These are phyloP conservation scores for Pyricularia pennisetigena DNA, from an alignment of 2,329 filamentous ascomycete species.

Conservation along the genomic window DNA sequence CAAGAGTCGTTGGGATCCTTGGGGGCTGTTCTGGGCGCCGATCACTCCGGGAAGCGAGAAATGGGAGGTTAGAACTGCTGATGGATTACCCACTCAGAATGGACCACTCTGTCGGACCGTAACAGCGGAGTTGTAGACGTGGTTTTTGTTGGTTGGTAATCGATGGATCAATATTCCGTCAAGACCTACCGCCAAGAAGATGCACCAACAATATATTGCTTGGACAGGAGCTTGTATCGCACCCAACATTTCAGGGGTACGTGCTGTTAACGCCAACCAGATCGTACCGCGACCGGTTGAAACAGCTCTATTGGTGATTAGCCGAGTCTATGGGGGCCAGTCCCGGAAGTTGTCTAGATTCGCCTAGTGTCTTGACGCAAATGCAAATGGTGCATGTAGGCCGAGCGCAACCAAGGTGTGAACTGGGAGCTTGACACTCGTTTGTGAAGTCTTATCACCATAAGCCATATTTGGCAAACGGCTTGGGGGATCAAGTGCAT, in stretches of 20 bases:
- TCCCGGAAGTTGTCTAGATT: not conserved
- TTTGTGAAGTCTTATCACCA: not conserved
- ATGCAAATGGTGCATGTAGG: not conserved
- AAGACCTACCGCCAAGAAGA: not conserved
- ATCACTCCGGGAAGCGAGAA: slow-evolving; percentile 29
- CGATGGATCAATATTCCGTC: not conserved
- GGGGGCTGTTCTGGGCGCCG: slow-evolving; percentile 17
- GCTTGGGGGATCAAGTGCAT: not conserved
- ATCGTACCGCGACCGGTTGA: not conserved
- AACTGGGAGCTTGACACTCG: not conserved
- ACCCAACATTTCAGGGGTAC: not conserved
- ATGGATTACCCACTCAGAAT: slow-evolving; percentile 21
- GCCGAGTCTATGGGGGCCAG: too few species aligned
- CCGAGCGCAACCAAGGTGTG: not conserved
- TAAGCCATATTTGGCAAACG: not conserved
- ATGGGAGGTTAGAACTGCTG: slow-evolving; percentile 25
- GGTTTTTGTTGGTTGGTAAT: not conserved
- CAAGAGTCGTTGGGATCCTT: slow-evolving; percentile 11
- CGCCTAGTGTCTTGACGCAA: not conserved
- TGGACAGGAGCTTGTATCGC: not conserved
- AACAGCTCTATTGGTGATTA: not conserved
- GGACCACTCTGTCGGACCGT: slow-evolving; percentile 12
- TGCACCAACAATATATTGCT: not conserved
- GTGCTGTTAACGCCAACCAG: not conserved
- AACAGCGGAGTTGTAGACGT: not conserved